Evolutionary conservation across 768 basidiomycete species (phyloP).

Genomic region (Lyophyllum semitale): DNA sequence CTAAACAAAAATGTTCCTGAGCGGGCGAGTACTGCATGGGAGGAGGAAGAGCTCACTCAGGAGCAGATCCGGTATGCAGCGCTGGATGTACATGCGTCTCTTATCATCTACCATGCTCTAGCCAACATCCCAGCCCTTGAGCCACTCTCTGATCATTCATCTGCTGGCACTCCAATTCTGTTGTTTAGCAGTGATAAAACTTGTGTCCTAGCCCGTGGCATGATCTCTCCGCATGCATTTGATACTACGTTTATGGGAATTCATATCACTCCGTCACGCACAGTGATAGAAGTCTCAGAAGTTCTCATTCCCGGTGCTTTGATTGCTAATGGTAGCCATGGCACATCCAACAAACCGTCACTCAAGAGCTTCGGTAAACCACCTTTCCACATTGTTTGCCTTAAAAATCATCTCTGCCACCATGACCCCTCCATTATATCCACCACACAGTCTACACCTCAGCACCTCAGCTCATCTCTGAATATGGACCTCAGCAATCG

Average conservation of each 20-base stretch:
- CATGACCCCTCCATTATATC: too few species aligned
- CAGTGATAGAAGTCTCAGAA: constrained; percentile 1
- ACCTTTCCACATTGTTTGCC: background rate
- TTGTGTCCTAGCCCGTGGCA: background rate
- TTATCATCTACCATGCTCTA: constrained; percentile 13
- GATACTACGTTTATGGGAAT: background rate
- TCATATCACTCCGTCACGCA: background rate
- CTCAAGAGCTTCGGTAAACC: background rate
- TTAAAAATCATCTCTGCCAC: background rate
- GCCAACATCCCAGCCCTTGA: background rate
- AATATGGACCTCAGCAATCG: too few species aligned
- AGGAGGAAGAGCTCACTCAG: constrained; percentile 4
- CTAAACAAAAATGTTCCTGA: constrained; percentile 22
- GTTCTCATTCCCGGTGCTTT: constrained; percentile 2
- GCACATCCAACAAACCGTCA: too few species aligned
- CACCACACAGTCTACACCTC: too few species aligned
- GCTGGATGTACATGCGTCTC: constrained; percentile 19
- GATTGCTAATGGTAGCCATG: background rate
- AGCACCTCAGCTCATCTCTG: too few species aligned
- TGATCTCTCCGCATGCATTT: background rate
- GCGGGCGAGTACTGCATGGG: constrained; percentile 22
- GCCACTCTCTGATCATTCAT: background rate
- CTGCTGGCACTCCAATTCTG: background rate
- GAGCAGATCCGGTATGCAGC: constrained; percentile 23
- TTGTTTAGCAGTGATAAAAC: background rate